Evolutionary conservation across 805 yeast species (phyloP).

Genomic region (Torulaspora indica): DNA sequence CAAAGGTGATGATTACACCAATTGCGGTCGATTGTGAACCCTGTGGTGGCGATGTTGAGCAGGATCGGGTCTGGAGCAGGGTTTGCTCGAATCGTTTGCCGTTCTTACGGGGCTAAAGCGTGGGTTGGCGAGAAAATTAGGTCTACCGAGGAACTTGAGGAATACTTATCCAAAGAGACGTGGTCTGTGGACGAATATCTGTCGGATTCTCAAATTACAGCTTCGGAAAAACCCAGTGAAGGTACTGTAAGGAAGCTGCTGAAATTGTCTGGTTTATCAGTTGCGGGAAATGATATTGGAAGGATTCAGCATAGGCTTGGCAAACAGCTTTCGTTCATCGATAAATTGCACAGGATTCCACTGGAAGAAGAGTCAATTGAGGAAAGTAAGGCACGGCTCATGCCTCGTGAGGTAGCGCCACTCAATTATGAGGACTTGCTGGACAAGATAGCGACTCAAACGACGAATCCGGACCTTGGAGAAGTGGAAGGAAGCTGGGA

Average conservation of each 20-base stretch:
- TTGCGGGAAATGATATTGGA: conserved; percentile 26
- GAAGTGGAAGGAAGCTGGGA: conserved; percentile 43
- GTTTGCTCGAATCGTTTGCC: background rate
- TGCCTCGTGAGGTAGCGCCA: conserved; percentile 28
- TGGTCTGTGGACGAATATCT: conserved; percentile 31
- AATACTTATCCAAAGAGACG: conserved; percentile 19
- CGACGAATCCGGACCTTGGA: conserved; percentile 35
- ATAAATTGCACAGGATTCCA: conserved; percentile 40
- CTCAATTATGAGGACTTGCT: conserved; percentile 35
- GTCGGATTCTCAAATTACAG: conserved; percentile 11
- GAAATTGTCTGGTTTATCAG: conserved; percentile 47
- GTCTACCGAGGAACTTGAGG: conserved; percentile 26
- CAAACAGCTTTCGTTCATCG: conserved; percentile 49
- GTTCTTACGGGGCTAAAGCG: conserved; percentile 7
- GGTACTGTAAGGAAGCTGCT: conserved; percentile 36
- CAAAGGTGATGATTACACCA: background rate
- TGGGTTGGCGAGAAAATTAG: conserved; percentile 19
- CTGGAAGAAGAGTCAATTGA: conserved; percentile 15
- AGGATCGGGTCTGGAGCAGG: background rate
- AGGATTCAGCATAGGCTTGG: conserved; percentile 37
- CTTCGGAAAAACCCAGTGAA: conserved; percentile 12
- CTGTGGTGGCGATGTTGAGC: background rate
- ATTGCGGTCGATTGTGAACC: background rate
- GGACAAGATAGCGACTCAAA: conserved; percentile 22
- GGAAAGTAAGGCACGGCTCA: conserved; percentile 25